Percentiles rank a stretch among this genome's conserved stretches.
Conservation (phyloP, 2,329 filamentous ascomycete species). For the Stenocarpella maydis region DNA sequence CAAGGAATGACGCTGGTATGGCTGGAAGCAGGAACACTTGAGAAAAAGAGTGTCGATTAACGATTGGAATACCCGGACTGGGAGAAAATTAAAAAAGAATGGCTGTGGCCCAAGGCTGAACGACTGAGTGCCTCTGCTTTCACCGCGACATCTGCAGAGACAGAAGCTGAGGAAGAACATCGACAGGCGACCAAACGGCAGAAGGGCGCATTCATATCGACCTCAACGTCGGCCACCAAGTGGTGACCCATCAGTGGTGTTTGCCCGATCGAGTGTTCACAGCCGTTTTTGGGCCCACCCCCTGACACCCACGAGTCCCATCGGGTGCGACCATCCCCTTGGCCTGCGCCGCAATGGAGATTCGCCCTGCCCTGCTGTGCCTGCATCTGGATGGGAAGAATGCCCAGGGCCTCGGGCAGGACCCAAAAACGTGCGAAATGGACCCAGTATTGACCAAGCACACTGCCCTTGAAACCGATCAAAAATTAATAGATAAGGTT, state of each 20-base stretch:
- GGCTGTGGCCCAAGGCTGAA: conserved; percentile 23
- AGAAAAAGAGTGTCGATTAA: conserved; percentile 23
- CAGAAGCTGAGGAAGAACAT: background rate
- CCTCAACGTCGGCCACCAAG: conserved; percentile 14
- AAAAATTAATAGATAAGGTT: conserved; percentile 25
- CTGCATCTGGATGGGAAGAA: conserved; percentile 2
- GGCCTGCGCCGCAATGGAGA: conserved; percentile 24
- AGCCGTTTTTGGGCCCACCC: conserved; percentile 21
- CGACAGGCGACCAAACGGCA: background rate
- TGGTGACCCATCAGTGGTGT: conserved; percentile 19
- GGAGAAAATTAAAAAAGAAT: conserved; percentile 14
- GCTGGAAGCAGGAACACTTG: background rate
- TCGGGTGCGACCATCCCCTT: too few species aligned
- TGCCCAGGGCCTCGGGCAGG: background rate
- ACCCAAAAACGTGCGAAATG: conserved; percentile 9
- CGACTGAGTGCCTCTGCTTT: conserved; percentile 8
- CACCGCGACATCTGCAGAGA: conserved; percentile 17
- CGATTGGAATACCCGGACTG: background rate
- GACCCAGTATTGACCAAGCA: conserved; percentile 19
- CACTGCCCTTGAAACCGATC: conserved; percentile 20
- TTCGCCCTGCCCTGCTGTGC: conserved; percentile 17
- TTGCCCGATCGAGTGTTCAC: conserved; percentile 26
- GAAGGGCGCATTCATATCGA: conserved; percentile 12
- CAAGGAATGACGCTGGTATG: background rate
- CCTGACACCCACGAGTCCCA: too few species aligned